These are phyloP conservation scores for Penicillium sp. DNA, from an alignment of 2,329 filamentous ascomycete genomes.

Conservation along the genomic window DNA sequence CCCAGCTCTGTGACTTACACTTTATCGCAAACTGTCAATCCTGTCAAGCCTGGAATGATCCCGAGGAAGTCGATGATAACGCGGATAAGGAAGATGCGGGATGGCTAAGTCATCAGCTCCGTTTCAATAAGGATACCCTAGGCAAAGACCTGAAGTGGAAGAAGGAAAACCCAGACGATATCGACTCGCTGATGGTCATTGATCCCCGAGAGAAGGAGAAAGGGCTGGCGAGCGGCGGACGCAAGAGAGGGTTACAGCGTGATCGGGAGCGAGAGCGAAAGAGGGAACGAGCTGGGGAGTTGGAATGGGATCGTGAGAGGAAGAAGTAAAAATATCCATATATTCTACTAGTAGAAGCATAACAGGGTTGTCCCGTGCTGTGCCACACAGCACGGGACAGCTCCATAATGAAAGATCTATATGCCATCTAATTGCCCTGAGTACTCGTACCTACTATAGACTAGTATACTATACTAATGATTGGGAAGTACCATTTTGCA, in stretches of 20 bases:
- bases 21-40: slow-evolving; percentile 96
- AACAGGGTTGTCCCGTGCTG: too few species aligned
- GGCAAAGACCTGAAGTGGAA: slow-evolving; percentile 92
- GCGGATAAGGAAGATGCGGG: slow-evolving; percentile 58
- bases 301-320: slow-evolving; percentile 41
- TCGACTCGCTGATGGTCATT: slow-evolving; percentile 74
- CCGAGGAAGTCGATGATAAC: slow-evolving; percentile 50
- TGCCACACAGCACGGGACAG: too few species aligned
- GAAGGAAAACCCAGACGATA: slow-evolving; percentile 84
- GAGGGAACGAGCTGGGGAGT: slow-evolving; percentile 34
- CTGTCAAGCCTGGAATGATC: slow-evolving; percentile 79
- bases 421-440: background rate
- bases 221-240: slow-evolving; percentile 65
- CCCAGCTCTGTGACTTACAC: slow-evolving; percentile 83
- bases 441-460: too few species aligned
- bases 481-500: too few species aligned
- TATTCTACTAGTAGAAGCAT: too few species aligned
- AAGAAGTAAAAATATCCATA: slow-evolving; percentile 1
- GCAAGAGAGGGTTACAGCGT: slow-evolving; percentile 56
- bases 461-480: too few species aligned
- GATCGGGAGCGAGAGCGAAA: slow-evolving; percentile 45
- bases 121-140: slow-evolving; percentile 84
- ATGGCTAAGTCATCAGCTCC: slow-evolving; percentile 86
- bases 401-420: background rate
- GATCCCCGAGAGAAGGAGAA: slow-evolving; percentile 84